Conservation (phyloP, 2,329 filamentous ascomycete species). For the Pseudogymnoascus sp. region DNA sequence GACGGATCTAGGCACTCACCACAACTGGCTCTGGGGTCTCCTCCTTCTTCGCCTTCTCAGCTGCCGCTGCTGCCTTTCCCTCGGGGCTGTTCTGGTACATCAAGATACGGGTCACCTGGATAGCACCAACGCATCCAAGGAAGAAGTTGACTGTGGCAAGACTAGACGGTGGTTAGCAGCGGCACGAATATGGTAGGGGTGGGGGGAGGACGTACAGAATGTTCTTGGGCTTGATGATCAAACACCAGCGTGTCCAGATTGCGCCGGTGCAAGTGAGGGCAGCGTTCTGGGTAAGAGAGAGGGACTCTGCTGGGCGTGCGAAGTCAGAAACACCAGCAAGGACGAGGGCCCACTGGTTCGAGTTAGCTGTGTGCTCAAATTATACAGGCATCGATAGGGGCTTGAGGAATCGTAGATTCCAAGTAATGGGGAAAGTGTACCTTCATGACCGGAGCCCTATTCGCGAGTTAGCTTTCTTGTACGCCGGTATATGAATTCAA, state of each 20-base stretch:
- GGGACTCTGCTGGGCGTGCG: constrained; percentile 79
- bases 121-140: constrained; percentile 76
- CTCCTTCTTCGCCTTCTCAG: constrained; percentile 35
- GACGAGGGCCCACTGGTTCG: constrained; percentile 73
- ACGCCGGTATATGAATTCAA: not conserved
- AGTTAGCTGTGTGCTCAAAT: constrained; percentile 11
- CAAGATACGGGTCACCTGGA: constrained; percentile 73
- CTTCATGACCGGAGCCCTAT: constrained; percentile 90
- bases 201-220: constrained; percentile 53
- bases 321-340: constrained; percentile 89
- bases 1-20: not conserved
- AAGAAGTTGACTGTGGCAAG: constrained; percentile 98
- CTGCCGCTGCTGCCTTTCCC: constrained; percentile 28
- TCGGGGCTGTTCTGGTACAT: constrained; percentile 55
- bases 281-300: constrained; percentile 85
- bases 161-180: constrained; percentile 32
- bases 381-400: not conserved
- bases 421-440: constrained; percentile 30
- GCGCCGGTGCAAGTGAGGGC: constrained; percentile 83
- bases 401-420: not conserved
- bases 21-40: constrained; percentile 15
- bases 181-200: constrained; percentile 9
- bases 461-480: constrained; percentile 15
- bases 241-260: constrained; percentile 99
- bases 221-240: constrained; percentile 93